Base-by-base conservation (phyloP, 148 eudicot genomes). In the Diospyros lotus region DNA sequence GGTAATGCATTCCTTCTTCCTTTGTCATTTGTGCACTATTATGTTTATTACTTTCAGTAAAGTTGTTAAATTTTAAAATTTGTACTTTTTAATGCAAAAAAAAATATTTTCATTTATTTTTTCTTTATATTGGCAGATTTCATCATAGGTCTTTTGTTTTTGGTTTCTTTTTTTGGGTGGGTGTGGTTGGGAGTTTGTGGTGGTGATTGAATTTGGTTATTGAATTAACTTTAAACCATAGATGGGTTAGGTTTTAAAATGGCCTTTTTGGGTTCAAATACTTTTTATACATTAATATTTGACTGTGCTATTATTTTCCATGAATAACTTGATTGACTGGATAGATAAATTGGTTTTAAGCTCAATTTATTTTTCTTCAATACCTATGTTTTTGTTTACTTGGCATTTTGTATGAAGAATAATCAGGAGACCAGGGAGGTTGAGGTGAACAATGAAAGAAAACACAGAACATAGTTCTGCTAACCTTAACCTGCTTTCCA, bases 1-100 rank as follows among this genome's bases (percentile, higher is more conserved):
- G 99, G 99, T 95, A 90, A 63, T 51, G 9, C 77, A 13, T 66
- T 79, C 46, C 55, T 58, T 68, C 18, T 41, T 6, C 74, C 42
- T 72, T 59, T 58, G 2, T 71, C 13, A 50, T 61, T 61, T 77
- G 14, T 64, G 65, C 68, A 64, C 68, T 52, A 56, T 58, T 70
- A 13, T 53, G 45, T 9, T 12, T 40, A 12, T 69, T 50, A 28
- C 12, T 66, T 28, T 42, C 15, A 3, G 40, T 38, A 56, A 71
- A 56, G n/a, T 56, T 58, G 15, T 2, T 42, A 42, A 71, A 3
- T 43, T 73, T 72, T 17, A 6, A 15, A 5, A 0, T 58, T 12
- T 42, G 61, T 12, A 53, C 8, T 1, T 7, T 54, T 52, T 38
- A 42, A 28, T 39, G 15, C 15, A 1, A 28, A 28, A 28, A 28